Base-by-base conservation (phyloP, 495 filamentous ascomycete species). In the Trichoderma reesei region DNA sequence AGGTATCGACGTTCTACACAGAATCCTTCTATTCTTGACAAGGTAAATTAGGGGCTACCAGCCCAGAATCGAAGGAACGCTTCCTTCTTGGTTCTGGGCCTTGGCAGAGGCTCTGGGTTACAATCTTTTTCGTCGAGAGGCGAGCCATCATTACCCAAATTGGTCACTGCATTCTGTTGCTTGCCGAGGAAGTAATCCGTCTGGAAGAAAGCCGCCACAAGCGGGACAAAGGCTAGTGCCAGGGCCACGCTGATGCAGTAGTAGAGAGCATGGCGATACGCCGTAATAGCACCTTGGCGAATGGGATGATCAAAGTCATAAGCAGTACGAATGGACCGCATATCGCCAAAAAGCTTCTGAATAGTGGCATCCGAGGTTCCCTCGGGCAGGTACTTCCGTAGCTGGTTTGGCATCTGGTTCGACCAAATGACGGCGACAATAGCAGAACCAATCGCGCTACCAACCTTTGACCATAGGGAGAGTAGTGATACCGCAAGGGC, bases 91-190 rank as follows among this genome's bases (percentile, higher is more conserved):
- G 16, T 46, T 16, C 14, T 46, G n/a, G 42, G 14, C 42, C 2
- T 13, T 16, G 42, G 42, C n/a, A 46, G 18, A n/a, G 42, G 42
- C 13, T 46, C 10, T 46, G 42, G 42, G n/a, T 46, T 46, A n/a
- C 42, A 16, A 46, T n/a, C 1, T 46, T 18, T 46, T 16, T 46
- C 42, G 5, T 18, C 14, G 16, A 46, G 18, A 1, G 42, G 42
- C 5, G 18, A 16, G 18, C 62, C 62, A 37, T 63, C 62, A 34
- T 46, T 44, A 4, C 62, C 62, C 16, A 51, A 26, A 20, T 63
- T 36, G 1, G 62, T 63, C n/a, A 51, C 62, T 1, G 62, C 62
- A 34, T 63, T 63, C 13, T 63, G 39, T 33, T 63, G 41, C 62
- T 63, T 51, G 1, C 62, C 62, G 4, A 63, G 38, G 33, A 44